A percentile compares a stretch with the other conserved stretches of the same genome.
phyloP scores from a whole-genome alignment of 2,329 filamentous ascomycete genomes.

The Colletotrichum euphorbiae region DNA sequence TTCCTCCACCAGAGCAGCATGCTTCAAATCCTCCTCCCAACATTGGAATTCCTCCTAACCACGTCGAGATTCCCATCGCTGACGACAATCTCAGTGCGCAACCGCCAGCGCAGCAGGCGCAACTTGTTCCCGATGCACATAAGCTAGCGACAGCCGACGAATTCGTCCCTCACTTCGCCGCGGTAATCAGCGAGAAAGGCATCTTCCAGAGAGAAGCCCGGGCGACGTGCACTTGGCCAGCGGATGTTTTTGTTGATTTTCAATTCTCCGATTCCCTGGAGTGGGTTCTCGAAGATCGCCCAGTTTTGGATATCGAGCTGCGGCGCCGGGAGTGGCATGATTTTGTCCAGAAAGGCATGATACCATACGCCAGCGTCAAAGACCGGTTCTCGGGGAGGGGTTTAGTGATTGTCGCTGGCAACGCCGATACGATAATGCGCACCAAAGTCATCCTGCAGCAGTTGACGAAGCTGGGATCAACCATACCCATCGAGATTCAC shows the following conservation, averaged over 20 bases:
- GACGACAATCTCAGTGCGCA: background rate
- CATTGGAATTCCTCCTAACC: background rate
- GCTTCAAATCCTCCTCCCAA: background rate
- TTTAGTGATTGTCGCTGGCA: slow-evolving; percentile 28
- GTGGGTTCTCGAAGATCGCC: slow-evolving; percentile 28
- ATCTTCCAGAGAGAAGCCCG: slow-evolving; percentile 22
- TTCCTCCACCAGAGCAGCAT: background rate
- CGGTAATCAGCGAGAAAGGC: slow-evolving; percentile 11
- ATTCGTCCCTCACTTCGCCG: slow-evolving; percentile 22
- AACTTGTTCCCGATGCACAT: slow-evolving; percentile 14
- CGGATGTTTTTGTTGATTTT: slow-evolving; percentile 20
- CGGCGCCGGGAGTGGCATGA: slow-evolving; percentile 33
- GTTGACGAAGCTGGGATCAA: slow-evolving; percentile 4
- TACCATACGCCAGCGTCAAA: slow-evolving; percentile 23
- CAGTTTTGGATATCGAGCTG: slow-evolving; percentile 28
- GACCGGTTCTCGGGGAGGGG: slow-evolving; percentile 23
- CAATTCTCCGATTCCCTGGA: slow-evolving; percentile 26
- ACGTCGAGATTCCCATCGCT: slow-evolving; percentile 6
- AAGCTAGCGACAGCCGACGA: slow-evolving; percentile 25
- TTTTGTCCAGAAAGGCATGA: slow-evolving; percentile 15
- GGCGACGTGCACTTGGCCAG: slow-evolving; percentile 23
- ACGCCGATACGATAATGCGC: slow-evolving; percentile 32
- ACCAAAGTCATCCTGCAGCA: slow-evolving; percentile 29
- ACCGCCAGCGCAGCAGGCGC: background rate
- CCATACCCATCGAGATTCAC: slow-evolving; percentile 22